A percentile compares a stretch with the other conserved stretches of the same genome.
phyloP scores from a whole-genome alignment of 208 protist species.

The Crithidia acanthocephali region DNA sequence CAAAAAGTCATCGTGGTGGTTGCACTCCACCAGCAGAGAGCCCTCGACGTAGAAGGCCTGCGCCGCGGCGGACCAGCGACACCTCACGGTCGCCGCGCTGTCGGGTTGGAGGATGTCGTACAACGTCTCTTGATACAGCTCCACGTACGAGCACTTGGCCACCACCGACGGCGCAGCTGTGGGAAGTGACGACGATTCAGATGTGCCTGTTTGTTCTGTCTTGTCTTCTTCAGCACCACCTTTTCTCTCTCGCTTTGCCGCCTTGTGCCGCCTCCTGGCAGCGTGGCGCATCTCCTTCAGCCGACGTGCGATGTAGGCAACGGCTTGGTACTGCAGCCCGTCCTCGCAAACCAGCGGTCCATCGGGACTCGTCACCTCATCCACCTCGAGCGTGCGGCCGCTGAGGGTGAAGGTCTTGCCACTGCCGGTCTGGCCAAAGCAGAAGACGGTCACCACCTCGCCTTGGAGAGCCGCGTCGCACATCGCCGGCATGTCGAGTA shows the following conservation, averaged over 20 bases:
- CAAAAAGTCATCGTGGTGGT: conserved; percentile 70
- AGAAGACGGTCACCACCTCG: conserved; percentile 81
- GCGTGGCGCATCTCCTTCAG: conserved; percentile 39
- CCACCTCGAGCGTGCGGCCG: conserved; percentile 42
- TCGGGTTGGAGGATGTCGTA: conserved; percentile 83
- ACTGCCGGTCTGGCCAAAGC: conserved; percentile 91
- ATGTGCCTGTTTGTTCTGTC: too few species aligned
- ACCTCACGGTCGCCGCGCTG: conserved; percentile 43
- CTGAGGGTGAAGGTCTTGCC: conserved; percentile 92
- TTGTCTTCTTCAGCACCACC: neutral
- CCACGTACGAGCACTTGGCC: conserved; percentile 73
- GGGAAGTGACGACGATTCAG: neutral
- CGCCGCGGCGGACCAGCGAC: conserved; percentile 74
- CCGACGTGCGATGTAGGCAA: conserved; percentile 46
- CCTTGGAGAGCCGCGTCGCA: conserved; percentile 84
- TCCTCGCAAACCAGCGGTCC: conserved; percentile 52
- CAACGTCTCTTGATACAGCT: conserved; percentile 89
- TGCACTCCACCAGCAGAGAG: conserved; percentile 83
- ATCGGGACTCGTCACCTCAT: neutral
- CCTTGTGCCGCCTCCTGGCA: neutral
- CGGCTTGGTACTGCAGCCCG: conserved; percentile 76
- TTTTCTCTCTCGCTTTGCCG: neutral
- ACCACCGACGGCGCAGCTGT: conserved; percentile 9
- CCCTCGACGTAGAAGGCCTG: conserved; percentile 88
- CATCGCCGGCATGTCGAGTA: conserved; percentile 47